Evolutionary conservation across 495 filamentous ascomycete genomes (phyloP), one percentile per base, ranked within the genome.

Genomic region (Penicillium ucsense): DNA sequence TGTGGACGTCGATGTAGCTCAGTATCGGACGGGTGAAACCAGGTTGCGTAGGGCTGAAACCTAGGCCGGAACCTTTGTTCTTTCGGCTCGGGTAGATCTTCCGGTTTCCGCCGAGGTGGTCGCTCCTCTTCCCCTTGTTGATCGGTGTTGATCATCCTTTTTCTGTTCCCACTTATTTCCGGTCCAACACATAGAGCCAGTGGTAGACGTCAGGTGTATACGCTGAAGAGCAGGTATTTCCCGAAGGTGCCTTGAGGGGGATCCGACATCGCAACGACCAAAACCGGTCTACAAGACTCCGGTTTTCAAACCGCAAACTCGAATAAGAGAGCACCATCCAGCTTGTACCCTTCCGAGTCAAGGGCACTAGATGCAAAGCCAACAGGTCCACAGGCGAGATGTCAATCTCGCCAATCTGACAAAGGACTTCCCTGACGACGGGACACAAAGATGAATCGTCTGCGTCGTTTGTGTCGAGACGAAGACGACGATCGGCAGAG

Each of bases 321-420:
- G 69, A 72, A 36, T 70, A 72, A 5, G 69, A 72, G 2, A 72
- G 46, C 0, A 52, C 56, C 5, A 65, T 52, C 69, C 69, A 72
- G 5, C 53, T 61, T 0, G 61, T 57, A 3, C 60, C 63, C 42
- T 52, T 52, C 5, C 38, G 51, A 3, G 64, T 66, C 51, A 70
- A 55, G 0, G 65, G 57, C 0, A 56, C 60, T 0, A 72, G 62
- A 42, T 72, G 66, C 31, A 72, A 48, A 1, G 52, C 64, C 38
- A 72, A 48, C 9, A 68, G 31, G 41, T 72, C 69, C 6, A 72
- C 67, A 0, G 69, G 65, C 3, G 57, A 57, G 9, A 70, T 10
- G 0, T 50, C 56, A 9, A 50, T 38, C 2, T 45, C 38, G 3
- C 48, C 45, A 2, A 43, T 34, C 1, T 38, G 43, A 1, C 43